These are phyloP conservation scores for Vitis cinerea DNA, from an alignment of 164 flowering plant species.

Conservation along the genomic window DNA sequence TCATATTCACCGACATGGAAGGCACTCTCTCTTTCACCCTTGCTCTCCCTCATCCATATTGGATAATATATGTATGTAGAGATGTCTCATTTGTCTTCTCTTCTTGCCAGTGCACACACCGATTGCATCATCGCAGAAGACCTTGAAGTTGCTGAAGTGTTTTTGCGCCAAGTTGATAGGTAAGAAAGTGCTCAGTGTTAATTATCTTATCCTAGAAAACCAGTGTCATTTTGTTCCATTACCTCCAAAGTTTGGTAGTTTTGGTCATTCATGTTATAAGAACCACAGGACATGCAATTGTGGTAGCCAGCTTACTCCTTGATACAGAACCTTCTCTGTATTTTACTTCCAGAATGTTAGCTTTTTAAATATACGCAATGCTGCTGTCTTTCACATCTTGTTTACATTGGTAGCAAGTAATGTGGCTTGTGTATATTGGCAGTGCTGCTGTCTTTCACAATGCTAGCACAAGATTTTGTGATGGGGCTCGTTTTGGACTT, in stretches of 20 bases:
- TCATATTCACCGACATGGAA: slow-evolving; percentile 93
- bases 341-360: background rate
- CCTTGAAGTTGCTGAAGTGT: slow-evolving; percentile 63
- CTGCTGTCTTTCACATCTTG: background rate
- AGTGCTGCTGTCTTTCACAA: slow-evolving; percentile 99
- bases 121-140: slow-evolving; percentile 90
- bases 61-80: background rate
- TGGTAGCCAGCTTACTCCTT: background rate
- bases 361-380: too few species aligned
- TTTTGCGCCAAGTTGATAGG: slow-evolving; percentile 93
- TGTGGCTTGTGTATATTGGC: slow-evolving; percentile 15
- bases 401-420: background rate
- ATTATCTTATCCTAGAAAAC: background rate
- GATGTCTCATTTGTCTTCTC: background rate
- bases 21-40: slow-evolving; percentile 36
- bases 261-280: background rate
- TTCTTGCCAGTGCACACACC: slow-evolving; percentile 81
- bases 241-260: background rate
- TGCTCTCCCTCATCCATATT: background rate
- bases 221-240: background rate
- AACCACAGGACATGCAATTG: background rate
- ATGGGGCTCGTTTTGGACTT: slow-evolving; percentile 95
- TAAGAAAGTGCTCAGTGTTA: slow-evolving; percentile 11
- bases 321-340: background rate
- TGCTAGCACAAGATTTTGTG: slow-evolving; percentile 97